phyloP scores from a whole-genome alignment of 805 yeast genomes.

The Candida xiaguanensis region DNA sequence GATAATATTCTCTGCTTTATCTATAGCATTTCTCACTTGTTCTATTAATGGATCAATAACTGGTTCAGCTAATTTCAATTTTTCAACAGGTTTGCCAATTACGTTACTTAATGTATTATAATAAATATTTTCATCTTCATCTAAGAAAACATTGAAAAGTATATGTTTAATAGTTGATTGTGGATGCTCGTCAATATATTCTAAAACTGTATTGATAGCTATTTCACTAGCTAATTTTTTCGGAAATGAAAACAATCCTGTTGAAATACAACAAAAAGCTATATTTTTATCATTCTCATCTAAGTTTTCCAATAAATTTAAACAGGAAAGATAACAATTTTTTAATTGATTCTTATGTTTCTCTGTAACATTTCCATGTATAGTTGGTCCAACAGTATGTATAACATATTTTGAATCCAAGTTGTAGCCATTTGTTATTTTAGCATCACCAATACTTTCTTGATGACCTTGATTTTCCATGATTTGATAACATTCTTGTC shows the following conservation, averaged over 20 bases:
- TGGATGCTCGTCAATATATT: not conserved
- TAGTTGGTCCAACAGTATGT: slow-evolving; percentile 8
- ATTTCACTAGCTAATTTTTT: slow-evolving; percentile 3
- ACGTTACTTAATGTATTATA: not conserved
- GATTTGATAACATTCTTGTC: slow-evolving; percentile 4
- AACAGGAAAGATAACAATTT: slow-evolving; percentile 4
- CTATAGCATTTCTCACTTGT: not conserved
- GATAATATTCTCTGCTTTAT: slow-evolving; percentile 2
- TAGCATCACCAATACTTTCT: slow-evolving; percentile 4
- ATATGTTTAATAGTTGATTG: slow-evolving; percentile 1
- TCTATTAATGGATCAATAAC: not conserved
- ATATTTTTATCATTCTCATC: slow-evolving; percentile 4
- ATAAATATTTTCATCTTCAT: slow-evolving; percentile 3
- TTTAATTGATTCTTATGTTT: not conserved
- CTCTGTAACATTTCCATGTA: not conserved
- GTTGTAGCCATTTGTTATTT: slow-evolving; percentile 5
- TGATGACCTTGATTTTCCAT: slow-evolving; percentile 4
- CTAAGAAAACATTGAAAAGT: slow-evolving; percentile 7
- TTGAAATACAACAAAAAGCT: slow-evolving; percentile 7
- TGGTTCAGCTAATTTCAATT: not conserved
- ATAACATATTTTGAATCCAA: slow-evolving; percentile 4
- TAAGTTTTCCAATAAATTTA: not conserved
- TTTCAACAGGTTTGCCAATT: not conserved
- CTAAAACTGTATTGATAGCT: slow-evolving; percentile 1
- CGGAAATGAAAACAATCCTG: slow-evolving; percentile 7